Evolutionary conservation across 2,329 filamentous ascomycete species (phyloP).

Genomic region (Penicillium sp.): DNA sequence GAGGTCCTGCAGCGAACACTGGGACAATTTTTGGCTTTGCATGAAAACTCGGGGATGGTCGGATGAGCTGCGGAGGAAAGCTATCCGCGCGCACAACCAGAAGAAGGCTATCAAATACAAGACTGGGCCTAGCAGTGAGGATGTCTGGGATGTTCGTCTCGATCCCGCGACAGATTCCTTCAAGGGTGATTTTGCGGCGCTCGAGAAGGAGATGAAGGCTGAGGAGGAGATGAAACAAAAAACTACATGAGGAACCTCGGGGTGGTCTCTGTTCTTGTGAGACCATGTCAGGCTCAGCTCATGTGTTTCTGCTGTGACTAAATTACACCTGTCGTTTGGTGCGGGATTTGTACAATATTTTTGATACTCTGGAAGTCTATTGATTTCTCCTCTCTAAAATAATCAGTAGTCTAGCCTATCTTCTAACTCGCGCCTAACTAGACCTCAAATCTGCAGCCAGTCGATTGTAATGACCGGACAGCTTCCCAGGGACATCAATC

Average conservation of each 20-base stretch:
- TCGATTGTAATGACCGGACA: not conserved
- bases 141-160: conserved; percentile 79
- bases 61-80: conserved; percentile 59
- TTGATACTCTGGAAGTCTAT: not conserved
- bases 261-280: not conserved
- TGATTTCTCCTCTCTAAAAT: conserved; percentile 2
- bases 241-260: conserved; percentile 20
- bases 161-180: conserved; percentile 59
- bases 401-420: not conserved
- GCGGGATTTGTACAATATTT: conserved; percentile 12
- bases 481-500: too few species aligned
- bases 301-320: not conserved
- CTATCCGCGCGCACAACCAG: conserved; percentile 68
- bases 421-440: not conserved
- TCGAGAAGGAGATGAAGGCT: conserved; percentile 45
- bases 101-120: conserved; percentile 67
- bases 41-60: conserved; percentile 75
- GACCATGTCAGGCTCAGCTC: not conserved
- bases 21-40: conserved; percentile 97
- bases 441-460: not conserved
- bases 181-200: conserved; percentile 46
- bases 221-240: conserved; percentile 45
- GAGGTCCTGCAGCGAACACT: conserved; percentile 77
- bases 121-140: conserved; percentile 76
- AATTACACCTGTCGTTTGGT: conserved; percentile 1